phyloP scores from a whole-genome alignment of 1,284 basidiomycete genomes.

The Meira nashicola region DNA sequence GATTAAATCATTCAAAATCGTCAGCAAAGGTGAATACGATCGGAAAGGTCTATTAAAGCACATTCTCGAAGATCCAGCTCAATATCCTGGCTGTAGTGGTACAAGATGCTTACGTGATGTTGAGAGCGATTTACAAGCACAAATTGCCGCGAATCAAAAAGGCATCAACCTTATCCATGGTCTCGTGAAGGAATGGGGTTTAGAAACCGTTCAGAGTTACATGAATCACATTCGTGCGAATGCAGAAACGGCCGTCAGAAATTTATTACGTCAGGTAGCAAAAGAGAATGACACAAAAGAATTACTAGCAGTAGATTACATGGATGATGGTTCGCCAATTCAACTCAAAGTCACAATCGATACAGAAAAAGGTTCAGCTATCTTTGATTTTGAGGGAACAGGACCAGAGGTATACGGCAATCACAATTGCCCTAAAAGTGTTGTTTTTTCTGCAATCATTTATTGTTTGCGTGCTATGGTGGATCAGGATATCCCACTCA shows the following conservation, averaged over 20 bases:
- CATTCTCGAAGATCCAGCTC: conserved; percentile 79
- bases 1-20: conserved; percentile 88
- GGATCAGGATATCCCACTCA: conserved; percentile 84
- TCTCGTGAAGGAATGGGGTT: conserved; percentile 81
- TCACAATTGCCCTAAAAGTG: conserved; percentile 68
- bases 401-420: conserved; percentile 84
- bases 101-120: conserved; percentile 66
- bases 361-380: conserved; percentile 68
- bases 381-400: conserved; percentile 78
- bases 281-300: conserved; percentile 62
- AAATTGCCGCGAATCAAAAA: conserved; percentile 94
- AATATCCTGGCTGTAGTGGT: conserved; percentile 59
- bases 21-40: conserved; percentile 75
- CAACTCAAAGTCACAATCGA: conserved; percentile 75
- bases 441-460: conserved; percentile 86
- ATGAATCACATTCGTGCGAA: conserved; percentile 68
- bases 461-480: conserved; percentile 91
- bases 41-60: conserved; percentile 68
- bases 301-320: conserved; percentile 64
- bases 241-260: conserved; percentile 81
- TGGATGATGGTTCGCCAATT: conserved; percentile 60
- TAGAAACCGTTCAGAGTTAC: conserved; percentile 70
- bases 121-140: conserved; percentile 86
- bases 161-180: conserved; percentile 58
- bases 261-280: conserved; percentile 72